Conservation (phyloP, 2,329 filamentous ascomycete species). For the Alternaria solani region DNA sequence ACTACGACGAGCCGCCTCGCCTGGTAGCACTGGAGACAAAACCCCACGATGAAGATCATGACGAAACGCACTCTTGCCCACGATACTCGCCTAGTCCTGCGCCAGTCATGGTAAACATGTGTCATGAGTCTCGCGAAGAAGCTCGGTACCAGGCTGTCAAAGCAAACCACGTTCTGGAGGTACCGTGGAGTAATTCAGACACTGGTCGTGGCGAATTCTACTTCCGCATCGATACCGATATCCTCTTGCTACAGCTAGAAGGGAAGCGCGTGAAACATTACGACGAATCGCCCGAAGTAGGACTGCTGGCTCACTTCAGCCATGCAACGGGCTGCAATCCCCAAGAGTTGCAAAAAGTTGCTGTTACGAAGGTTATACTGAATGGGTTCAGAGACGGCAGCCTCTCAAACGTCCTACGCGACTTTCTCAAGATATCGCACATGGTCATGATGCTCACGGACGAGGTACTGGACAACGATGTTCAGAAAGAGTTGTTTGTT, state of each 20-base stretch:
- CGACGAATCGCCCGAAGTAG: constrained; percentile 30
- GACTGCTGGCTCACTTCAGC: constrained; percentile 31
- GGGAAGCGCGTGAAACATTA: constrained; percentile 22
- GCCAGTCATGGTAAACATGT: constrained; percentile 26
- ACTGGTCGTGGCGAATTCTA: constrained; percentile 17
- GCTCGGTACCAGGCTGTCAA: constrained; percentile 27
- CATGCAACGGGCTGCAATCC: constrained; percentile 18
- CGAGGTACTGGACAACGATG: constrained; percentile 5
- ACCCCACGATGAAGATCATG: constrained; percentile 26
- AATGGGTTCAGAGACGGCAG: constrained; percentile 27
- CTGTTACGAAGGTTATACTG: constrained; percentile 25
- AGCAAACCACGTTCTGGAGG: constrained; percentile 19
- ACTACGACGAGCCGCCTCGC: constrained; percentile 29
- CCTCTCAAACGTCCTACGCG: constrained; percentile 27
- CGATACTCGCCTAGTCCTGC: constrained; percentile 30
- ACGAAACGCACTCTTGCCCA: constrained; percentile 30
- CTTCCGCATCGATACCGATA: constrained; percentile 32
- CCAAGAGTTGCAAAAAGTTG: constrained; percentile 18
- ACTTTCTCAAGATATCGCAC: constrained; percentile 26
- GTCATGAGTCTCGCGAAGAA: constrained; percentile 31
- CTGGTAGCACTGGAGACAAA: constrained; percentile 27
- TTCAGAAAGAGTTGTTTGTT: constrained; percentile 23
- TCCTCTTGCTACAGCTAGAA: constrained; percentile 25
- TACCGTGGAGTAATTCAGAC: constrained; percentile 9
- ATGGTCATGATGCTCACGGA: constrained; percentile 29